Conservation (phyloP, 306 rosid genomes). For the Canavalia gladiata region DNA sequence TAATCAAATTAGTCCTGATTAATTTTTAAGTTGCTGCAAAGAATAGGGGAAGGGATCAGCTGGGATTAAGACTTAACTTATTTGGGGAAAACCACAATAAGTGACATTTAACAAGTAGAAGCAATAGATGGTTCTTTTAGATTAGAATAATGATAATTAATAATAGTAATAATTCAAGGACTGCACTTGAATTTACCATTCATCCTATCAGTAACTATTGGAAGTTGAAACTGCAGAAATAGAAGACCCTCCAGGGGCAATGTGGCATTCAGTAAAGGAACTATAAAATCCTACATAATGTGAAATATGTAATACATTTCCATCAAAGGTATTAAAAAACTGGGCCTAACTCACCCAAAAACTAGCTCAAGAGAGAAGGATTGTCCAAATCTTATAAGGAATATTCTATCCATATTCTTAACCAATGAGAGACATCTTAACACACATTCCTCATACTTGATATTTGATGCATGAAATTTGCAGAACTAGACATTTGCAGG, state of each 20-base stretch:
- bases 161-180: neutral
- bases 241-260: constrained; percentile 6
- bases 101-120: constrained; percentile 35
- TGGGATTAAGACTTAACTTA: constrained; percentile 13
- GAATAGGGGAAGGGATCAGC: constrained; percentile 8
- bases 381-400: too few species aligned
- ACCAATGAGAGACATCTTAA: too few species aligned
- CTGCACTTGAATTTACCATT: constrained; percentile 13
- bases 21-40: neutral
- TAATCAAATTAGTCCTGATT: constrained; percentile 35
- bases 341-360: too few species aligned
- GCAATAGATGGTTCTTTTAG: constrained; percentile 2
- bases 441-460: too few species aligned
- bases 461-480: too few species aligned
- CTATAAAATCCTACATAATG: constrained; percentile 27
- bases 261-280: constrained; percentile 35
- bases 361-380: too few species aligned
- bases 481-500: too few species aligned
- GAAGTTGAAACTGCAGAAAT: constrained; percentile 23
- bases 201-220: constrained; percentile 26
- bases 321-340: neutral
- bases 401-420: too few species aligned
- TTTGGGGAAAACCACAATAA: constrained; percentile 24
- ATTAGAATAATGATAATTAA: neutral
- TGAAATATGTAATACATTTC: neutral